phyloP scores from a whole-genome alignment of 2,329 filamentous ascomycete species.

The Aspergillus ibericus region DNA sequence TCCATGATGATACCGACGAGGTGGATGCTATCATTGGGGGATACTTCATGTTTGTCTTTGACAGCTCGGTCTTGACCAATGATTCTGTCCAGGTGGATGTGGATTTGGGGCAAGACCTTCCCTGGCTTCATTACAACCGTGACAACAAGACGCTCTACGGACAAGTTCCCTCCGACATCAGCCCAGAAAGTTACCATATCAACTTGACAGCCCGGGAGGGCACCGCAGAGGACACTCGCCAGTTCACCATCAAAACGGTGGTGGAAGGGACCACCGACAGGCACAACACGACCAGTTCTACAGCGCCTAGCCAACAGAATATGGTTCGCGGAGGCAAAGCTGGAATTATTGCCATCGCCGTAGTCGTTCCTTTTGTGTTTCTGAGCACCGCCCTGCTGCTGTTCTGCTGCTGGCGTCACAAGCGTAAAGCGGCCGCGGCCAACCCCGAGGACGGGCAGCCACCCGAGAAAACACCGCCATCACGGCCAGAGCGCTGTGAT shows the following conservation, averaged over 20 bases:
- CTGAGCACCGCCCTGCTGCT: slow-evolving; percentile 30
- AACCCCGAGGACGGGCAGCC: slow-evolving; percentile 23
- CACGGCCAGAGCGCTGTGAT: slow-evolving; percentile 22
- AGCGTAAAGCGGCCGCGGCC: slow-evolving; percentile 25
- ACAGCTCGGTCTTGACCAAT: slow-evolving; percentile 43
- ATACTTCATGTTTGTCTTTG: slow-evolving; percentile 50
- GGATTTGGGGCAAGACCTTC: slow-evolving; percentile 42
- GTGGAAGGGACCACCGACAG: slow-evolving; percentile 20
- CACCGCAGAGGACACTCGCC: slow-evolving; percentile 41
- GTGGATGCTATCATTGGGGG: slow-evolving; percentile 53
- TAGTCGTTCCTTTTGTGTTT: slow-evolving; percentile 36
- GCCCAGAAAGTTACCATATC: slow-evolving; percentile 42
- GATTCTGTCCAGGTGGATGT: slow-evolving; percentile 46
- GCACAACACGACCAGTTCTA: slow-evolving; percentile 16
- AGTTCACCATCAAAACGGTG: slow-evolving; percentile 44
- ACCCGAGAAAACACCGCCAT: slow-evolving; percentile 23
- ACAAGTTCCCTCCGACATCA: slow-evolving; percentile 45
- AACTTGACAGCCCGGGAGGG: slow-evolving; percentile 47
- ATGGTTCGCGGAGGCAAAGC: slow-evolving; percentile 32
- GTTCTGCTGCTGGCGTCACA: slow-evolving; percentile 37
- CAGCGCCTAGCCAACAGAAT: slow-evolving; percentile 19
- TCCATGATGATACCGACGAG: slow-evolving; percentile 44
- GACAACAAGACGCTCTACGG: slow-evolving; percentile 49
- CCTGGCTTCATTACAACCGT: slow-evolving; percentile 54
- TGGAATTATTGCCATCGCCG: slow-evolving; percentile 38